phyloP scores from a whole-genome alignment of 352 stramenopile species.

The Peronospora belbahrii region DNA sequence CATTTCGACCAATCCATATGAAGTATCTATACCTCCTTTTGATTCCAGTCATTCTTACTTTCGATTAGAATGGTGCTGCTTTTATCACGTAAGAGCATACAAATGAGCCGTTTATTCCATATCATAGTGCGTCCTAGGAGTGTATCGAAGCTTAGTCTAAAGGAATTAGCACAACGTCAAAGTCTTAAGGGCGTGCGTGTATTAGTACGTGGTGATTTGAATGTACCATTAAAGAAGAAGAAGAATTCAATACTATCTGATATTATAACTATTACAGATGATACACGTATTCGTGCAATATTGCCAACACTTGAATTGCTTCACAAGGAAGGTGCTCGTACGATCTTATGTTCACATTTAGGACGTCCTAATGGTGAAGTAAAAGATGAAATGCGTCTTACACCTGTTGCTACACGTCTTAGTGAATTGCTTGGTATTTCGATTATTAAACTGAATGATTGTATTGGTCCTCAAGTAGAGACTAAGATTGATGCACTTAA shows the following conservation, averaged over 20 bases:
- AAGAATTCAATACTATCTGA: constrained; percentile 75
- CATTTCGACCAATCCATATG: too few relatives aligned
- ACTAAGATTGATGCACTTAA: constrained; percentile 68
- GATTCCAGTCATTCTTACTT: background rate
- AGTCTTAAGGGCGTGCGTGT: constrained; percentile 93
- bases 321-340: constrained; percentile 91
- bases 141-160: constrained; percentile 60
- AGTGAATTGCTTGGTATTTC: constrained; percentile 88
- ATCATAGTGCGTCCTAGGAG: constrained; percentile 28
- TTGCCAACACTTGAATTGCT: constrained; percentile 91
- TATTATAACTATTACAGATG: constrained; percentile 97
- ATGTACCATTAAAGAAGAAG: constrained; percentile 95
- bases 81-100: constrained; percentile 15
- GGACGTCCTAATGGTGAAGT: constrained; percentile 92
- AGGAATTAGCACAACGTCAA: constrained; percentile 51
- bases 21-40: too few relatives aligned
- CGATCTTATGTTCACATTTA: constrained; percentile 94
- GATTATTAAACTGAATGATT: constrained; percentile 92
- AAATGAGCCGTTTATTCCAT: constrained; percentile 3
- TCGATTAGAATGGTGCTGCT: constrained; percentile 16
- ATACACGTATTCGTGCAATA: constrained; percentile 92
- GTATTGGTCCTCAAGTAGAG: constrained; percentile 89
- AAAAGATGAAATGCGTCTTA: constrained; percentile 77
- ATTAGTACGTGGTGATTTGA: constrained; percentile 97
- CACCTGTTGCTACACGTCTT: constrained; percentile 90